Evolutionary conservation across 306 rosid species (phyloP), one percentile per base, ranked within the genome.

Genomic region (Vigna mungo): DNA sequence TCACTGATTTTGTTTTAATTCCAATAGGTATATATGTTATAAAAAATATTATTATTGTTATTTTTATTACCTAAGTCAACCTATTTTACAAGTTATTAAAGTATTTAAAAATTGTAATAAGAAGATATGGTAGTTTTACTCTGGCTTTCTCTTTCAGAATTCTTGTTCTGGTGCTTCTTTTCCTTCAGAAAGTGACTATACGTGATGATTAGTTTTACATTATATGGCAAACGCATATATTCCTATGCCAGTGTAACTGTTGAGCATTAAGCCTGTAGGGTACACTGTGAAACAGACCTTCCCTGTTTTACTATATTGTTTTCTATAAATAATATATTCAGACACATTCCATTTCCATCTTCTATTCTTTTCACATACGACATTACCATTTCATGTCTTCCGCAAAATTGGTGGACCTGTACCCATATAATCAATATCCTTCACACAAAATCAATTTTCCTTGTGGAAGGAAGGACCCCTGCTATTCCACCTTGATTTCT

Each of bases 141-240:
- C 7, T 34, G 37, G 4, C 37, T 34, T 34, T 68, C 63, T 75
- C 49, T 59, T 58, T 53, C 66, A 58, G 39, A 34, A 30, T 56
- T 52, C 15, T 39, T 47, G 60, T n/a, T 67, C 69, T 69, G 25
- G 43, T 61, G 72, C 7, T 37, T 70, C 44, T 68, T 80, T 60
- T 37, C 2, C 37, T 55, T 30, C 10, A 63, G 72, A 80, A 76
- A 77, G 47, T 60, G 85, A 73, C 85, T 61, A 23, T 27, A 48
- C 75, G 14, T 7, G 34, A 72, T 65, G 48, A 76, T 56, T 71
- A 56, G 14, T 47, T 65, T 52, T 21, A 20, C 71, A 16, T 72
- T 78, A 13, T 73, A 68, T 44, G 37, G 53, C 63, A 41, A 70
- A 75, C 23, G 59, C 43, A 14, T 18, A 61, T 13, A 72, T 77